Base-by-base conservation (phyloP, 768 basidiomycete genomes). In the Phaeotremella fagi region DNA sequence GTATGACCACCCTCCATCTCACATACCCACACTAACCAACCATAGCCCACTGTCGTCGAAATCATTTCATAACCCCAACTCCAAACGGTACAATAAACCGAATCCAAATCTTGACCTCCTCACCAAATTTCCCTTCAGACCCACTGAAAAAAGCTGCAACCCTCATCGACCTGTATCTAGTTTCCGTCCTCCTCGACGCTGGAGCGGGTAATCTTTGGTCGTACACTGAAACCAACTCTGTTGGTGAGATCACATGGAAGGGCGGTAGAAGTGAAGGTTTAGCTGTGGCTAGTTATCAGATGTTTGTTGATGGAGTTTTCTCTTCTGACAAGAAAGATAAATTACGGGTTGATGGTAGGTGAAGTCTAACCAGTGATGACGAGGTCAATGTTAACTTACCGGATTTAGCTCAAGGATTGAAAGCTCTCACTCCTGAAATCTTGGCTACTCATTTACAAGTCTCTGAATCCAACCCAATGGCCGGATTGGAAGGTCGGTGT, bases 131-230 rank as follows among this genome's bases (percentile, higher is more conserved):
- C 52, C 64, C 63, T 15, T 45, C 44, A 4, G 52, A 54, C 18
- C 52, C 62, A 5, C 36, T 73, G 29, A 75, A 91, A 64, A 80
- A 81, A 37, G 80, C 83, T 47, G 82, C 83, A 53, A 81, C 90
- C 1, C 78, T 90, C 28, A 79, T 98, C 70, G 94, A 98, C 75
- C 82, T 95, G 35, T 92, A 91, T 77, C 76, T 84, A 49, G 77
- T 85, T 22, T 90, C 90, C 11, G 94, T 98, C 6, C 80, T 98
- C 14, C 82, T 99, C 29, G 94, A 98, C 64, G 94, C 92, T 0
- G 92, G 92, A 1, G 94, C 92, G 0, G 94, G 92, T 0, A 85
- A 82, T 51, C 65, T 75, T 1, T 98, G 92, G 92, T 74, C 73
- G 11, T 98, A 86, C 73, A 78, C 75, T 5, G 90, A 92, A 52